phyloP scores from a whole-genome alignment of 2,329 filamentous ascomycete genomes.

The Aspergillus terreus region DNA sequence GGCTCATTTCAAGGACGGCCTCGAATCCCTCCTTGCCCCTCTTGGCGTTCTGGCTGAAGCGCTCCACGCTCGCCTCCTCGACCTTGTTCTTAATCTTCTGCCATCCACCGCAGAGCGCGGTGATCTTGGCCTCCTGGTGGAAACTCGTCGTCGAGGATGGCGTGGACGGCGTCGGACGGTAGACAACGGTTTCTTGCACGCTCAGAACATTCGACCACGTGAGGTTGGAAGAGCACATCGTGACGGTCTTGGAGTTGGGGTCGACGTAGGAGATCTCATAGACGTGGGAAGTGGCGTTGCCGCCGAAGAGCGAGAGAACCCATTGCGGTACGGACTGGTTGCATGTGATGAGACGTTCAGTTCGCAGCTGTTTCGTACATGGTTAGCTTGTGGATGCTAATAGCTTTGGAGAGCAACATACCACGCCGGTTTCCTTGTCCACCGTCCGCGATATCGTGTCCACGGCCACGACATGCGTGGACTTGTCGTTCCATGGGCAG shows the following conservation, averaged over 20 bases:
- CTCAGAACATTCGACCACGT: constrained; percentile 87
- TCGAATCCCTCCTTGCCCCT: constrained; percentile 95
- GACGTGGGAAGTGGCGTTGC: constrained; percentile 77
- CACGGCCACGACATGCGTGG: constrained; percentile 92
- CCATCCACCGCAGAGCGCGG: constrained; percentile 92
- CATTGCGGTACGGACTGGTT: constrained; percentile 47
- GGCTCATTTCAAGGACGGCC: constrained; percentile 86
- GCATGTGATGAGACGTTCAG: constrained; percentile 61
- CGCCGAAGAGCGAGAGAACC: constrained; percentile 74
- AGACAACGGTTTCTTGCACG: constrained; percentile 89
- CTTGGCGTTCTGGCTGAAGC: constrained; percentile 86
- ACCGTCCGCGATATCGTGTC: constrained; percentile 78
- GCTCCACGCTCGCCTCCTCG: constrained; percentile 82
- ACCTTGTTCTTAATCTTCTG: constrained; percentile 95
- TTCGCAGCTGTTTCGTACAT: constrained; percentile 54
- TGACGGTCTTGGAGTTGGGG: constrained; percentile 76
- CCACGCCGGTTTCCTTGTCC: constrained; percentile 63
- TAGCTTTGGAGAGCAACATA: constrained; percentile 38
- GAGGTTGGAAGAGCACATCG: constrained; percentile 93
- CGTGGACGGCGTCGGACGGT: constrained; percentile 58
- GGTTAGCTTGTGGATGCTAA: constrained; percentile 6
- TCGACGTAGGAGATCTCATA: constrained; percentile 97
- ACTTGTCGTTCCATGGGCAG: constrained; percentile 97
- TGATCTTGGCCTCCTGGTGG: constrained; percentile 85
- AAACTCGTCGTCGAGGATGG: constrained; percentile 68